Evolutionary conservation across 306 rosid species (phyloP).

Genomic region (Abrus precatorius): DNA sequence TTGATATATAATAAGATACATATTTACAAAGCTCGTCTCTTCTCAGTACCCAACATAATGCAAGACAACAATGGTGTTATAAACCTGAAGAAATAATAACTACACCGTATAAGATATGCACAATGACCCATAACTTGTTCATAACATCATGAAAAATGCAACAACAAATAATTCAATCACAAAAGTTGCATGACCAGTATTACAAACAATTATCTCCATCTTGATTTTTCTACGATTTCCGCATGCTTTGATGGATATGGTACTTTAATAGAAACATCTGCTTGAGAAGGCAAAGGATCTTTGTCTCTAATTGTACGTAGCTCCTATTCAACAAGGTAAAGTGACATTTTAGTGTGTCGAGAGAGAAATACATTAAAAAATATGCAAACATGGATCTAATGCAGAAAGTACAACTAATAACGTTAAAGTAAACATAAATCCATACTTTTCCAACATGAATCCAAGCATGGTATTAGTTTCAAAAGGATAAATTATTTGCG

Average conservation of each 20-base stretch:
- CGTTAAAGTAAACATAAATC: no score
- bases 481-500: background rate
- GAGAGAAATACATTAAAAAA: no score
- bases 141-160: constrained; percentile 41
- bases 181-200: constrained; percentile 42
- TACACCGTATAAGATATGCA: constrained; percentile 52
- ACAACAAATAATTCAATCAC: constrained; percentile 52
- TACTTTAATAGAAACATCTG: constrained; percentile 52
- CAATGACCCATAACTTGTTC: constrained; percentile 49
- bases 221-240: constrained; percentile 55
- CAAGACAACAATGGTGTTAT: constrained; percentile 42
- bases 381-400: no score
- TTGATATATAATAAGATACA: constrained; percentile 31
- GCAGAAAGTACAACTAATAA: no score
- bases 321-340: constrained; percentile 64
- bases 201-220: constrained; percentile 59
- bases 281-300: constrained; percentile 53
- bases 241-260: constrained; percentile 53
- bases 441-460: no score
- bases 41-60: constrained; percentile 35
- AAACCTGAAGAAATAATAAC: constrained; percentile 23
- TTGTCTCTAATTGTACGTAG: constrained; percentile 70
- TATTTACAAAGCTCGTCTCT: constrained; percentile 59
- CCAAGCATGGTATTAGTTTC: background rate
- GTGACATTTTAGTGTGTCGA: background rate